These are phyloP conservation scores for Pelargonium myrrhifolium DNA, from an alignment of 441 rosid species.

Conservation along the genomic window DNA sequence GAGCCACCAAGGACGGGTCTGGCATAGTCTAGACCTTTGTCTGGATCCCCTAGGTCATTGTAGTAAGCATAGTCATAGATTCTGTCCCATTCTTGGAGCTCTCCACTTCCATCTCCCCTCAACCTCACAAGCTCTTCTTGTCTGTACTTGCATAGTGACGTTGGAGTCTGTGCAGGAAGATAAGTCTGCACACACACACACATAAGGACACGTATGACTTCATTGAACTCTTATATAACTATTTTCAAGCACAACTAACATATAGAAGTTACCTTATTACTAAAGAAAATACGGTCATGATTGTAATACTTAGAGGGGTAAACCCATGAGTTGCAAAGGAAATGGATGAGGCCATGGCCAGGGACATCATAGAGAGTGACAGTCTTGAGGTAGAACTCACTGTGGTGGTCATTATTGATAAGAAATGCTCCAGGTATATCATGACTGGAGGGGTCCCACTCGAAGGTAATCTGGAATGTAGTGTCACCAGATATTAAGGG, in stretches of 20 bases:
- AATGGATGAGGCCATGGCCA: conserved; percentile 30
- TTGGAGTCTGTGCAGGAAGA: conserved; percentile 50
- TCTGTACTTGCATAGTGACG: conserved; percentile 33
- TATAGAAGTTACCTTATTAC: conserved; percentile 42
- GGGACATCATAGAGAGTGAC: conserved; percentile 28
- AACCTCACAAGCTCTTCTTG: conserved; percentile 41
- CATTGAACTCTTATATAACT: too few species aligned
- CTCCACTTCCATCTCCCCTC: conserved; percentile 48
- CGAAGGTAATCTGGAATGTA: conserved; percentile 47
- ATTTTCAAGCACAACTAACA: too few species aligned
- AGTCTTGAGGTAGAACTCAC: conserved; percentile 47
- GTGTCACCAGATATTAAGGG: conserved; percentile 54
- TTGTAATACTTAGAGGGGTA: conserved; percentile 40
- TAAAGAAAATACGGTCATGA: conserved; percentile 45
- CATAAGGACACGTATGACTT: too few species aligned
- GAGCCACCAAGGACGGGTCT: conserved; percentile 55
- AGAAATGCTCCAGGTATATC: conserved; percentile 52
- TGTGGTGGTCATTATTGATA: conserved; percentile 37
- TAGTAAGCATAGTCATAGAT: conserved; percentile 54
- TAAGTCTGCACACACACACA: conserved; percentile 35
- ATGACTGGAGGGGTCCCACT: conserved; percentile 37
- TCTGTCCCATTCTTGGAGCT: conserved; percentile 54
- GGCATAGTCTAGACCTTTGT: conserved; percentile 26
- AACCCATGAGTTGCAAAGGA: conserved; percentile 70
- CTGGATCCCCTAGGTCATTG: conserved; percentile 49